These are phyloP conservation scores for Suhomyces atakaporum DNA, from an alignment of 1,139 yeast genomes.

Conservation along the genomic window DNA sequence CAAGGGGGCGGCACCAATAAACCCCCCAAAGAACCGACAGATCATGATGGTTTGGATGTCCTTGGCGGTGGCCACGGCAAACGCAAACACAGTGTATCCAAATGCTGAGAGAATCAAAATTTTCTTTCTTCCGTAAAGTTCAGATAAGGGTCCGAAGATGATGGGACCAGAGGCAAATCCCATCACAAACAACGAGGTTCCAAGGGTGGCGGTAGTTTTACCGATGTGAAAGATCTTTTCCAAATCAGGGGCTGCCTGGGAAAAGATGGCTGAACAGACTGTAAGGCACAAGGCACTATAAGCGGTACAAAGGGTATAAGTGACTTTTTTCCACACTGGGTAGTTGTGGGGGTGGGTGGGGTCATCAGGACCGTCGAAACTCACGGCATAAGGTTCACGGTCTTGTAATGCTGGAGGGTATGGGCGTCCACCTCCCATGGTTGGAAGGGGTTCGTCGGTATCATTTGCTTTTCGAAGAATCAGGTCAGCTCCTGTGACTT, in stretches of 20 bases:
- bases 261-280: slow-evolving; percentile 67
- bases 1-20: slow-evolving; percentile 76
- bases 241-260: slow-evolving; percentile 50
- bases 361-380: slow-evolving; percentile 62
- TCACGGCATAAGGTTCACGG: slow-evolving; percentile 52
- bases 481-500: slow-evolving; percentile 29
- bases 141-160: slow-evolving; percentile 80
- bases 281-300: slow-evolving; percentile 44
- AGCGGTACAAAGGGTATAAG: slow-evolving; percentile 13
- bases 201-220: slow-evolving; percentile 57
- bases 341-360: slow-evolving; percentile 67
- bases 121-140: slow-evolving; percentile 67
- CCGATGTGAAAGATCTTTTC: slow-evolving; percentile 52
- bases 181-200: slow-evolving; percentile 69
- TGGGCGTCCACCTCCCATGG: slow-evolving; percentile 59
- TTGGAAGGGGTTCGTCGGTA: slow-evolving; percentile 35
- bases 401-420: slow-evolving; percentile 57
- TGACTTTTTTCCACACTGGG: slow-evolving; percentile 43
- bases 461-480: slow-evolving; percentile 30
- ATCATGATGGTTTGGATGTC: slow-evolving; percentile 71
- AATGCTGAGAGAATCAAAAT: slow-evolving; percentile 57
- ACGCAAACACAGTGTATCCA: slow-evolving; percentile 59
- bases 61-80: slow-evolving; percentile 73
- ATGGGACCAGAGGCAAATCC: slow-evolving; percentile 87
- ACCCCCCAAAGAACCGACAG: slow-evolving; percentile 75